Base-by-base conservation (phyloP, 1,284 basidiomycete genomes). In the Psilocybe mexicana region DNA sequence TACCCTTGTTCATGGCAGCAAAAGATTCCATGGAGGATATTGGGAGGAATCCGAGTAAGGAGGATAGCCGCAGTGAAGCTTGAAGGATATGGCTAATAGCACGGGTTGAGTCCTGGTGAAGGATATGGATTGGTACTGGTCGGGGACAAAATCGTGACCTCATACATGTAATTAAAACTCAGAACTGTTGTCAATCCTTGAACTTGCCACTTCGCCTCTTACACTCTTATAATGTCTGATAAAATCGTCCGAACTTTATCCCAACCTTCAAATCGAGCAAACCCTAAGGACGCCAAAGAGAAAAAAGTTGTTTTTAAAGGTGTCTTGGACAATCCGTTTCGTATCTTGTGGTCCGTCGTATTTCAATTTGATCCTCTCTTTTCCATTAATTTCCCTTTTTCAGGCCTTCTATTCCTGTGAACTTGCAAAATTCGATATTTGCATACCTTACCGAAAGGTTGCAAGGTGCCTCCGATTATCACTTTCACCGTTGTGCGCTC, bases 291-390 rank as follows among this genome's bases (percentile, higher is more conserved):
- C 26, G 63, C 61, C 18, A 68, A 66, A 40, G 77, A 78, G 43
- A 74, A 70, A 60, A 91, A 85, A 65, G 72, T 76, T 1, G 83
- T 86, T 0, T 90, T 84, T 73, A 91, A 84, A 62, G 80, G 80
- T 58, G 86, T 88, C 1, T 73, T 92, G 18, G 85, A 86, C 54
- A 91, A 83, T 61, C 90, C 90, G 1, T 87, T 88, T 64, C 79
- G 81, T 24, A 76, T 92, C n/a, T 70, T 74, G 69, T 93, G 90
- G 90, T 90, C 69, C 63, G 25, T 47, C 48, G 12, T 40, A 23
- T n/a, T 55, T 62, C 11, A 6, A 38, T 11, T 18, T 38, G 53
- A 35, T 23, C 30, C 43, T 45, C 44, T 18, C 45, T 43, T 51
- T 58, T 51, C 50, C 49, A 60, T 58, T 53, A 35, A 51, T 55